These are phyloP conservation scores for Amoebophrya sp. DNA, from an alignment of 169 alveolate genomes.

Conservation along the genomic window DNA sequence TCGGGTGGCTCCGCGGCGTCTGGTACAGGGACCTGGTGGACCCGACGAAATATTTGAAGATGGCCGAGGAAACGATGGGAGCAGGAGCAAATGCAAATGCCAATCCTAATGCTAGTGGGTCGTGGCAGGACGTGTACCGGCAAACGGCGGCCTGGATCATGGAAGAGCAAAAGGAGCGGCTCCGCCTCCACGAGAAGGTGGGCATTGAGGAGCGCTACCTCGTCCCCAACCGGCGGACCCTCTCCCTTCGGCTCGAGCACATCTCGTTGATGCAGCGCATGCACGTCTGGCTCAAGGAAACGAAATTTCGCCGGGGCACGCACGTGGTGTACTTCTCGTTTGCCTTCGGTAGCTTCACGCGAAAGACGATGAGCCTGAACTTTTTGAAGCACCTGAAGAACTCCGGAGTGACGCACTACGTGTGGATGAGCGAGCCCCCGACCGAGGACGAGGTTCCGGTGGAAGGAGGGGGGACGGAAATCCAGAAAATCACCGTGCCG, in stretches of 20 bases:
- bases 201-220: not conserved
- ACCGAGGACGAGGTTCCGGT: too few relatives aligned
- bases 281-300: not conserved
- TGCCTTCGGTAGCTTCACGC: not conserved
- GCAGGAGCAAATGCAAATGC: too few relatives aligned
- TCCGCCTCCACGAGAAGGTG: not conserved
- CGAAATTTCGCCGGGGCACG: not conserved
- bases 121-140: not conserved
- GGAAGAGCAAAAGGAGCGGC: not conserved
- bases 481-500: not conserved
- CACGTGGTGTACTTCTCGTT: not conserved
- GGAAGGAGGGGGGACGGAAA: too few relatives aligned
- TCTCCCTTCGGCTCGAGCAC: not conserved
- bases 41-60: not conserved
- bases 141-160: not conserved
- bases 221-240: not conserved
- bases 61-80: too few relatives aligned
- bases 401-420: not conserved
- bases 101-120: too few relatives aligned
- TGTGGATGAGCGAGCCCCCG: not conserved
- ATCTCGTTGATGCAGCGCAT: not conserved
- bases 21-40: not conserved
- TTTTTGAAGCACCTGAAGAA: not conserved
- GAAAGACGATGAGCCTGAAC: not conserved
- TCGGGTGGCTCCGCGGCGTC: not conserved